Base-by-base conservation (phyloP, 352 stramenopile genomes). In the Phytophthora niederhauseri region DNA sequence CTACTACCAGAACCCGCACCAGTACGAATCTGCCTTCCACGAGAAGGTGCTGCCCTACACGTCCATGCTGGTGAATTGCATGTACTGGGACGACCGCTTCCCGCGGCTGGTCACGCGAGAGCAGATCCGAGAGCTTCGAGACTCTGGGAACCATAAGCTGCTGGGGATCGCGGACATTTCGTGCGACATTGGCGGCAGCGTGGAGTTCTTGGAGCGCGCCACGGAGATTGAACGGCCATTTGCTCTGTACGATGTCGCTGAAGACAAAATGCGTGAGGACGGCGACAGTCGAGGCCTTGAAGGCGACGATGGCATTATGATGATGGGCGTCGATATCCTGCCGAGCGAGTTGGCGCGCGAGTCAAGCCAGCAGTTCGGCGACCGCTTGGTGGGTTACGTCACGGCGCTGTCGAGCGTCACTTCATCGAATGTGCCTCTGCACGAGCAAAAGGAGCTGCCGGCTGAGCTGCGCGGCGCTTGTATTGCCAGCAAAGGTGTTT, bases 51-150 rank as follows among this genome's bases (percentile, higher is more conserved):
- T 94, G 49, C 95, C 95, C 5, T 88, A 98, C 68, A 82, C 87
- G 57, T 97, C 94, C 36, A 95, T 98, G 68, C 73, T 99, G 22
- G 83, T 98, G 51, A 99, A 99, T 80, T 94, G 93, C 70, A 98
- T 98, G 75, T 99, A 99, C 79, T 99, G 97, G 97, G 96, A 99
- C 60, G 83, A 98, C 55, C 86, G 93, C 4, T 96, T 96, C 75
- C 96, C 97, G 26, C 81, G 96, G n/a, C 64, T 99, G 22, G 75
- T 99, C 48, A 98, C 94, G 8, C 93, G 96, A 48, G 69, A 97
- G 54, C 90, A 99, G 66, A 87, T 98, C 20, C 77, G 85, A 31
- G 65, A 90, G 6, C 70, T 98, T 58, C 83, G 73, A 60, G 64
- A 31, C 4, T 61, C 65, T 49, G 81, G 80, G 71, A 97, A 95